A percentile compares a stretch with the other conserved stretches of the same genome.
phyloP scores from a whole-genome alignment of 2,329 filamentous ascomycete species.

The Fusarium sublunatum region DNA sequence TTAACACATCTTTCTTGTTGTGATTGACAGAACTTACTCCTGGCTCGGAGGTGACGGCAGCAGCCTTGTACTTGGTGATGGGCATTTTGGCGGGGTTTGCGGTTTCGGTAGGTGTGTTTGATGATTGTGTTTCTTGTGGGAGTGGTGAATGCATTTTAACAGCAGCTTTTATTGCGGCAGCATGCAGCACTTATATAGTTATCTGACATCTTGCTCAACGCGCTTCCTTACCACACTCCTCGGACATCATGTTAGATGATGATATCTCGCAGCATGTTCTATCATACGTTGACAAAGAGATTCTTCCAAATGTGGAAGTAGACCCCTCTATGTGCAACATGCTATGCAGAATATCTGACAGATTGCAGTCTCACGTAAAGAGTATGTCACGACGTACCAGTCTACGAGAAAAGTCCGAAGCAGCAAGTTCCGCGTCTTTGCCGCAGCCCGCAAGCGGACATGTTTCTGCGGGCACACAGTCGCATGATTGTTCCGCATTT shows the following conservation, averaged over 20 bases:
- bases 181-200: no score
- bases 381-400: background rate
- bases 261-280: no score
- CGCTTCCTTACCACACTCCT: no score
- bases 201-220: no score
- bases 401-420: slow-evolving; percentile 8
- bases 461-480: no score
- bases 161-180: no score
- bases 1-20: background rate
- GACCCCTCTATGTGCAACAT: background rate
- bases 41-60: slow-evolving; percentile 41
- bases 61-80: slow-evolving; percentile 44
- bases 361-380: background rate
- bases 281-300: no score
- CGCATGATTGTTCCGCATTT: no score
- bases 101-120: background rate
- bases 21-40: background rate
- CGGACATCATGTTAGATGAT: no score
- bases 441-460: no score
- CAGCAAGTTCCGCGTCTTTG: no score
- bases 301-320: background rate
- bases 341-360: background rate
- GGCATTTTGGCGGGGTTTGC: slow-evolving; percentile 16
- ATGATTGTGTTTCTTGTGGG: background rate
- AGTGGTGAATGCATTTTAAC: background rate